Conservation (phyloP, 1,284 basidiomycete genomes). For the Trichosporon sp. region DNA sequence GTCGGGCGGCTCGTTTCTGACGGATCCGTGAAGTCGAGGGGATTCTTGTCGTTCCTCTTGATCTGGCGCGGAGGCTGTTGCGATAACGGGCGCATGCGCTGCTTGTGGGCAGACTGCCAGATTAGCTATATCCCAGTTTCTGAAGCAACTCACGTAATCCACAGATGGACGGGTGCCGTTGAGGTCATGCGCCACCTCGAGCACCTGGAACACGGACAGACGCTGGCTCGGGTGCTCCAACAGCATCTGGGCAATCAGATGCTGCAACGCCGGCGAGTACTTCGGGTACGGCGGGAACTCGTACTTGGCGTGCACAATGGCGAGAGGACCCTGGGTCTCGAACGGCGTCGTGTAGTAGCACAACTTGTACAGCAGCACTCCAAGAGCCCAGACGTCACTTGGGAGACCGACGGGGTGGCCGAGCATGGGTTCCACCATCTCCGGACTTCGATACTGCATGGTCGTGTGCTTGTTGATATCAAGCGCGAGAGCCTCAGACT, state of each 20-base stretch:
- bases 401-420: slow-evolving; percentile 55
- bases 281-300: slow-evolving; percentile 88
- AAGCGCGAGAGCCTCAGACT: slow-evolving; percentile 82
- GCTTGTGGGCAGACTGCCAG: slow-evolving; percentile 1
- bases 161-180: slow-evolving; percentile 80
- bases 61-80: background rate
- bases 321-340: slow-evolving; percentile 92
- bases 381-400: slow-evolving; percentile 75
- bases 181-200: slow-evolving; percentile 73
- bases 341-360: slow-evolving; percentile 99
- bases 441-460: slow-evolving; percentile 92
- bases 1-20: slow-evolving; percentile 32
- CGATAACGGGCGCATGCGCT: background rate
- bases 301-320: slow-evolving; percentile 96
- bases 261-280: slow-evolving; percentile 84
- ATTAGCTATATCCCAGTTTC: background rate
- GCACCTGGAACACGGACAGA: slow-evolving; percentile 77
- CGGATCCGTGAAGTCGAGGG: slow-evolving; percentile 53
- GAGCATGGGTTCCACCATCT: slow-evolving; percentile 81
- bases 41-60: slow-evolving; percentile 34
- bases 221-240: slow-evolving; percentile 80
- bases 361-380: slow-evolving; percentile 75
- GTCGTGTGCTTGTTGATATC: slow-evolving; percentile 95
- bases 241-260: slow-evolving; percentile 87
- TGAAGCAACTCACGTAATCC: slow-evolving; percentile 60